These are phyloP conservation scores for Biscogniauxia sp. DNA, from an alignment of 2,329 filamentous ascomycete species.

Conservation along the genomic window DNA sequence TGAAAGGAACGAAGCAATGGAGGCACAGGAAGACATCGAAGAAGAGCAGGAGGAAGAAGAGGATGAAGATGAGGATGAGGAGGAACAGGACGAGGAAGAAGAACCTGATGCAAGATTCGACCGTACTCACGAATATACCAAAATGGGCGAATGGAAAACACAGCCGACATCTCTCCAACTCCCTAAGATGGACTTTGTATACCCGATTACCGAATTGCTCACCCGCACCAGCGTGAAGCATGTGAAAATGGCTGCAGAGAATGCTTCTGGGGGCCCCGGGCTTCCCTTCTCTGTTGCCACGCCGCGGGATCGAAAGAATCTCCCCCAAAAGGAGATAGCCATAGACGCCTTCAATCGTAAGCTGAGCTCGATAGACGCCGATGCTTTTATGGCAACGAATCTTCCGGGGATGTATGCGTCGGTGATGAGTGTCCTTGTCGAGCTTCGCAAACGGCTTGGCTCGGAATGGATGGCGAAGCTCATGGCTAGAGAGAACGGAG, in stretches of 20 bases:
- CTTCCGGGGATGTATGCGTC: slow-evolving; percentile 71
- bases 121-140: slow-evolving; percentile 72
- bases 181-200: slow-evolving; percentile 65
- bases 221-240: slow-evolving; percentile 70
- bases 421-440: slow-evolving; percentile 64
- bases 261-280: slow-evolving; percentile 71
- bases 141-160: slow-evolving; percentile 71
- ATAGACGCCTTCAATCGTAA: slow-evolving; percentile 61
- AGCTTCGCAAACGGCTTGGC: slow-evolving; percentile 72
- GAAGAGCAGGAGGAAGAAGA: slow-evolving; percentile 31
- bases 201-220: slow-evolving; percentile 69
- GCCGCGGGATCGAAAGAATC: slow-evolving; percentile 59
- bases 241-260: slow-evolving; percentile 68
- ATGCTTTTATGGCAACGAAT: slow-evolving; percentile 67
- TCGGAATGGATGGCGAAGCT: slow-evolving; percentile 66
- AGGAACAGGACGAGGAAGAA: slow-evolving; percentile 36
- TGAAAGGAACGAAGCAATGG: slow-evolving; percentile 22
- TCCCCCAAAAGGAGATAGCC: slow-evolving; percentile 63
- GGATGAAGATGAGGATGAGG: slow-evolving; percentile 34
- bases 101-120: slow-evolving; percentile 35
- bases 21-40: slow-evolving; percentile 27
- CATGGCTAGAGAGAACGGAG: slow-evolving; percentile 54
- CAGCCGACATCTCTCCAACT: slow-evolving; percentile 72
- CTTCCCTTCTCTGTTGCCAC: slow-evolving; percentile 74
- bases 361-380: slow-evolving; percentile 74